Conservation (phyloP, 2,329 filamentous ascomycete genomes). For the Diplodia corticola region DNA sequence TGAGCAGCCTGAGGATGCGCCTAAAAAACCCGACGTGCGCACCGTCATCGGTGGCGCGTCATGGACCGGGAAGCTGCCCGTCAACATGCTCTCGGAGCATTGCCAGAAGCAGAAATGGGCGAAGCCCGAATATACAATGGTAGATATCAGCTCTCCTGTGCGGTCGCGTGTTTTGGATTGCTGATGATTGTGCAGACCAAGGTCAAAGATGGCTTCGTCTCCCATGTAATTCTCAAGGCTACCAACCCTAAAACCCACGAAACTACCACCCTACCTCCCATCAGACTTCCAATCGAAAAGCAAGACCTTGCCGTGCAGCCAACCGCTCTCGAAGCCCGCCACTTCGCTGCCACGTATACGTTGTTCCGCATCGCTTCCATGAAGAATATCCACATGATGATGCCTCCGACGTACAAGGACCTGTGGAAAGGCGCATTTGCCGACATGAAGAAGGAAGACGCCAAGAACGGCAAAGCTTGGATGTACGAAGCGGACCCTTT, state of each 20-base stretch:
- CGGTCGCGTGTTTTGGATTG: neutral
- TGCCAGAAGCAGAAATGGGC: constrained; percentile 97
- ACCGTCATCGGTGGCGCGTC: constrained; percentile 91
- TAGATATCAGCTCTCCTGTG: constrained; percentile 38
- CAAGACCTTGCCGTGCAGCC: constrained; percentile 74
- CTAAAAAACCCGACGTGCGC: constrained; percentile 62
- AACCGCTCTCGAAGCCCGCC: constrained; percentile 84
- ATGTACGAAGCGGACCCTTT: constrained; percentile 97
- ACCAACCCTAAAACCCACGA: constrained; percentile 82
- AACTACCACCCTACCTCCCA: constrained; percentile 71
- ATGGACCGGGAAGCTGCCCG: constrained; percentile 95
- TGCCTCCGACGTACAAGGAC: constrained; percentile 85
- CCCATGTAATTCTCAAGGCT: constrained; percentile 74
- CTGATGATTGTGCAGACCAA: constrained; percentile 52
- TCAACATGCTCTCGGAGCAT: constrained; percentile 90
- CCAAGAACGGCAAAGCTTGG: constrained; percentile 75
- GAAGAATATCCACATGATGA: constrained; percentile 92
- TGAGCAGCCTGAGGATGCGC: constrained; percentile 39
- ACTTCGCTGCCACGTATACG: constrained; percentile 89
- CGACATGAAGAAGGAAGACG: constrained; percentile 75
- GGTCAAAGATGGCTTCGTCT: constrained; percentile 71
- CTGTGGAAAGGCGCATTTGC: constrained; percentile 90
- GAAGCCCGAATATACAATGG: constrained; percentile 86
- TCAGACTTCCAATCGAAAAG: constrained; percentile 75
- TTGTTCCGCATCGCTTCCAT: constrained; percentile 91